phyloP scores from a whole-genome alignment of 768 basidiomycete genomes.

The Wakefieldia striispora region DNA sequence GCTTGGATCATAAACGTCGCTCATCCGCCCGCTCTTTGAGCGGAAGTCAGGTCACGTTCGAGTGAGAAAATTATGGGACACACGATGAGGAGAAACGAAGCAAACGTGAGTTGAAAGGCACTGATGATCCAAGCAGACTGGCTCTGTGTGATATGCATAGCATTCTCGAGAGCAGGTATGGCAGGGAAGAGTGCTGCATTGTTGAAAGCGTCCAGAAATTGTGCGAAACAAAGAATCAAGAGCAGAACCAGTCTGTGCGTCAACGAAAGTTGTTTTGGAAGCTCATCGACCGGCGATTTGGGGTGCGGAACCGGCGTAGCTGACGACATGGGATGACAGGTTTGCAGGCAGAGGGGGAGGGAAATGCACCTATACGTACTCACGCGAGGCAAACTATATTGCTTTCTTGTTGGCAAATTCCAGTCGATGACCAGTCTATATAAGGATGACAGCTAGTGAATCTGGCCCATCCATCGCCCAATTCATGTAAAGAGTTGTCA shows the following conservation, averaged over 20 bases:
- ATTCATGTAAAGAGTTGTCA: background rate
- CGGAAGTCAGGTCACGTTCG: constrained; percentile 7
- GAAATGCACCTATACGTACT: background rate
- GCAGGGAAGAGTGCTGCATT: constrained; percentile 41
- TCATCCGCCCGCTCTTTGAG: constrained; percentile 25
- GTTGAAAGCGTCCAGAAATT: constrained; percentile 45
- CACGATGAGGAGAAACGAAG: constrained; percentile 35
- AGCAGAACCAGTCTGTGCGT: constrained; percentile 33
- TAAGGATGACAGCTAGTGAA: background rate
- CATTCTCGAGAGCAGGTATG: constrained; percentile 33
- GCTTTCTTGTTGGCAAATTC: background rate
- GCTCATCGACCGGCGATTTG: constrained; percentile 2
- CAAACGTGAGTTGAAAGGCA: constrained; percentile 47
- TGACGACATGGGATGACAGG: constrained; percentile 5
- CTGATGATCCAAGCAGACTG: constrained; percentile 39
- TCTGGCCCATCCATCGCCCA: background rate
- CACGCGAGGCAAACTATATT: background rate
- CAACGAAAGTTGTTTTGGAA: constrained; percentile 16
- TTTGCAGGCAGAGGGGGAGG: background rate
- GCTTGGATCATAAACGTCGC: constrained; percentile 33
- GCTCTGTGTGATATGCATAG: constrained; percentile 7
- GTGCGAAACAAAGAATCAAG: constrained; percentile 38
- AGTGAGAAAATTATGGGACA: background rate
- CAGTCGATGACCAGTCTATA: background rate
- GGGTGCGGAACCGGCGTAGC: background rate